Evolutionary conservation across 1,139 yeast genomes (phyloP).

Genomic region (Diutina scorzettiae): DNA sequence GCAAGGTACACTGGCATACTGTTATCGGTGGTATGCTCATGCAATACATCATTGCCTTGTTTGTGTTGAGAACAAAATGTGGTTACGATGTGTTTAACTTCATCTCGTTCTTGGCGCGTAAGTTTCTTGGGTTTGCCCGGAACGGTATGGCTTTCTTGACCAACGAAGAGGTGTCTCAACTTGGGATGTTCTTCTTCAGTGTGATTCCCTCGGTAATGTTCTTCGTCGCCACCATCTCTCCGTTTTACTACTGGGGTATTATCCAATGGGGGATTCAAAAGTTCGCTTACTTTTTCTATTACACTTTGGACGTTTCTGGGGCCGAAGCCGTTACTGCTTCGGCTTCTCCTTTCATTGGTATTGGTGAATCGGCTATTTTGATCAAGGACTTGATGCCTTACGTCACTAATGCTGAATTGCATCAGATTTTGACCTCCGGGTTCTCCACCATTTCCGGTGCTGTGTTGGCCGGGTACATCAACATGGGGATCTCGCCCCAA

Average conservation of each 20-base stretch:
- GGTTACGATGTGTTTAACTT: constrained; percentile 58
- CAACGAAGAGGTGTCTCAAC: constrained; percentile 23
- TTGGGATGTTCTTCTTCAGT: constrained; percentile 42
- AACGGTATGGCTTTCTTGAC: constrained; percentile 55
- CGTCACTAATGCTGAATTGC: constrained; percentile 52
- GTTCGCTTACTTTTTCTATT: constrained; percentile 48
- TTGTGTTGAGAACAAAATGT: constrained; percentile 73
- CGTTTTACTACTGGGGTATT: constrained; percentile 48
- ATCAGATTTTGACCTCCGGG: constrained; percentile 56
- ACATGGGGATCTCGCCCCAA: constrained; percentile 52
- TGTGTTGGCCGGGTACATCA: constrained; percentile 53
- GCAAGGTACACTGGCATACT: constrained; percentile 45
- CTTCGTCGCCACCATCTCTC: constrained; percentile 53
- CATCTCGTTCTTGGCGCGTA: constrained; percentile 47
- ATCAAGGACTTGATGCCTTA: constrained; percentile 52
- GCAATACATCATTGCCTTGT: constrained; percentile 84
- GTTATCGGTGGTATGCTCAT: constrained; percentile 63
- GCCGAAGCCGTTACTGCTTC: constrained; percentile 63
- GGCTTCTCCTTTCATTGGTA: constrained; percentile 60
- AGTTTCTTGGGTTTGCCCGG: constrained; percentile 48
- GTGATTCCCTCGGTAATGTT: constrained; percentile 54
- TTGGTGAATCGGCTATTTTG: constrained; percentile 56
- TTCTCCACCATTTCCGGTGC: constrained; percentile 61
- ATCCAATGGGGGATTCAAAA: constrained; percentile 53
- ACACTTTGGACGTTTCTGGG: constrained; percentile 51